A percentile compares a stretch with the other conserved stretches of the same genome.
These are phyloP conservation scores for Exobasidium cylindrosporum DNA, from an alignment of 1,284 basidiomycete species.

Conservation along the genomic window DNA sequence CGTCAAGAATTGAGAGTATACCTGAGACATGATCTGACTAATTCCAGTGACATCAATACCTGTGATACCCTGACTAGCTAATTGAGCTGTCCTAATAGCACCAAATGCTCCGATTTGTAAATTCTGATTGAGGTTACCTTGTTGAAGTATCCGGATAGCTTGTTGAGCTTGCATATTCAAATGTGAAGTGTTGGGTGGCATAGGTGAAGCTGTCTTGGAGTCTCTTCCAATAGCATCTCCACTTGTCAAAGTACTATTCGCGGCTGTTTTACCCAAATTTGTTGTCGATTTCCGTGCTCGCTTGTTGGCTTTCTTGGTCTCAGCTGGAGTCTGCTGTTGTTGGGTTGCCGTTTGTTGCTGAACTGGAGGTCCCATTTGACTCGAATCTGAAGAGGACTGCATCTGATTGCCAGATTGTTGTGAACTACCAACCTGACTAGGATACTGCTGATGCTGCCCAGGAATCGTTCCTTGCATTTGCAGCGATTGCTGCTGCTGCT, in stretches of 20 bases:
- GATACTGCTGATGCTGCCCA: no score
- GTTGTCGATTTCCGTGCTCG: slow-evolving; percentile 6
- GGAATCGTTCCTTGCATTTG: no score
- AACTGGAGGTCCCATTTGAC: background rate
- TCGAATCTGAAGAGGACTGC: background rate
- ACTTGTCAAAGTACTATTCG: background rate
- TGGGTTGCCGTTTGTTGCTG: background rate
- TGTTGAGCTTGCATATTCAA: slow-evolving; percentile 8
- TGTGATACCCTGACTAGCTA: background rate
- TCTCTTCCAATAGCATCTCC: background rate
- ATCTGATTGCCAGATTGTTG: background rate
- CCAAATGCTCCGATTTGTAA: slow-evolving; percentile 2
- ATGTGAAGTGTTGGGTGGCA: background rate
- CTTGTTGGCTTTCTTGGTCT: slow-evolving; percentile 6
- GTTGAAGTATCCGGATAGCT: slow-evolving; percentile 1
- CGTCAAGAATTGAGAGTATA: background rate
- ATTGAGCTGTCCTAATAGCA: slow-evolving; percentile 6
- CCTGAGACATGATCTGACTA: slow-evolving; percentile 5
- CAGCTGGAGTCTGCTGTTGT: background rate
- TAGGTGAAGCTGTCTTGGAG: background rate
- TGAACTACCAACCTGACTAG: background rate
- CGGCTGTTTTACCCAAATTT: background rate
- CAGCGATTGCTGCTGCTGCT: no score
- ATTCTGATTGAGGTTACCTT: background rate
- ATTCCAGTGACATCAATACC: background rate